Evolutionary conservation across 768 basidiomycete genomes (phyloP), one percentile per base, ranked within the genome.

Genomic region (Tricholoma flavovirens): DNA sequence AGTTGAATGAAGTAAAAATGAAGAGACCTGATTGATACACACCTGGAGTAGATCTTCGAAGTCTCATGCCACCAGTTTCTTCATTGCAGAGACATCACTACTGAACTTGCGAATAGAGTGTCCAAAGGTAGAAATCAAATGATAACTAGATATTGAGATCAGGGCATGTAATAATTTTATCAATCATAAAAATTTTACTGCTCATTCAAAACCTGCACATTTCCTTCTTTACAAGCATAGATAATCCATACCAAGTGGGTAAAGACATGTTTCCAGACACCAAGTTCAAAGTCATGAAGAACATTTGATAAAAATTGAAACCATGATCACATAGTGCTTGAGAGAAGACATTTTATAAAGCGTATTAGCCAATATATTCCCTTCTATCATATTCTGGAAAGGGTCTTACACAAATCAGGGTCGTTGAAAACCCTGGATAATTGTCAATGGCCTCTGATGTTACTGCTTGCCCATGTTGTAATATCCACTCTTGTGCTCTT

Each of bases 231-330:
- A 42, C 45, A 38, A n/a, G n/a, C 45, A 30, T 56, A 33, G 17
- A 67, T 40, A 21, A 68, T 64, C 7, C 56, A 62, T 9, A 67
- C 51, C 3, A 68, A 49, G 45, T 69, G 68, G 8, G 53, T 56
- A 15, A 69, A 59, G 1, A 66, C 8, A 6, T 53, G 36, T 49
- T 66, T 69, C 61, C 63, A 67, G 2, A 62, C 65, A 17, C 68
- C 64, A 1, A 68, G 56, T 45, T 68, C 66, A 49, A 66, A 53
- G 38, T 69, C 67, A 54, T 69, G 67, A 52, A 69, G 43, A 66
- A 52, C 50, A 64, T 58, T 15, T 32, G 5, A 54, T 53, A 64
- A 11, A 62, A 53, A 38, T 65, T 71, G 56, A 2, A 75, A 10
- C 33, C 29, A 26, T 36, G 48, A 30, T 48, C 21, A 2, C 30